phyloP scores from a whole-genome alignment of 768 basidiomycete species.

The Leccinum truebloodii region DNA sequence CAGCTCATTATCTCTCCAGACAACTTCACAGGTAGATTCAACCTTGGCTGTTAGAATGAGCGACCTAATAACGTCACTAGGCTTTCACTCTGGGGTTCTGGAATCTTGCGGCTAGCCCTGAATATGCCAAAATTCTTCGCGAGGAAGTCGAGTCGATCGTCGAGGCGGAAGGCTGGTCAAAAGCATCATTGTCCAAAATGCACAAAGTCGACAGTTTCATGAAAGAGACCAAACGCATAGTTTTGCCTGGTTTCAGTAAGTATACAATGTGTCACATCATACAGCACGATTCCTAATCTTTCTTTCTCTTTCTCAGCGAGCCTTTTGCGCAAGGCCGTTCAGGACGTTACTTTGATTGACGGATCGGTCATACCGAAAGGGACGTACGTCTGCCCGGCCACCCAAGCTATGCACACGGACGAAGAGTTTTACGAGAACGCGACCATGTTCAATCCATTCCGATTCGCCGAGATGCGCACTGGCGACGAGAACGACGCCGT shows the following conservation, averaged over 20 bases:
- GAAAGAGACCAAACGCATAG: background rate
- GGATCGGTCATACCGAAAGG: background rate
- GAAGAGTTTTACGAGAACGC: background rate
- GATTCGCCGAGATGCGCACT: background rate
- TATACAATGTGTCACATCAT: background rate
- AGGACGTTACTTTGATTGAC: background rate
- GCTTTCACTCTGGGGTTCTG: background rate
- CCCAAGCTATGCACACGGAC: background rate
- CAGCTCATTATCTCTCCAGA: too few species aligned
- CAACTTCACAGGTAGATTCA: background rate
- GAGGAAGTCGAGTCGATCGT: background rate
- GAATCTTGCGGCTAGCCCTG: background rate
- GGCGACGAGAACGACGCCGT: background rate
- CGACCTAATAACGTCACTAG: background rate
- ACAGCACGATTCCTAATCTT: background rate
- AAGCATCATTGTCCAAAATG: background rate
- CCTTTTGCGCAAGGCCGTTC: background rate
- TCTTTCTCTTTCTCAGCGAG: background rate
- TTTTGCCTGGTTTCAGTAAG: background rate
- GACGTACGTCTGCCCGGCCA: background rate
- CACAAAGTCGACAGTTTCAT: background rate
- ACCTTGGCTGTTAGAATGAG: background rate
- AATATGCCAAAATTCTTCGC: background rate
- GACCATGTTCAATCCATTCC: background rate
- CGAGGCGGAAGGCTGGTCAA: background rate